Evolutionary conservation across 345 rosid genomes (phyloP).

Genomic region (Melaleuca quinquenervia): DNA sequence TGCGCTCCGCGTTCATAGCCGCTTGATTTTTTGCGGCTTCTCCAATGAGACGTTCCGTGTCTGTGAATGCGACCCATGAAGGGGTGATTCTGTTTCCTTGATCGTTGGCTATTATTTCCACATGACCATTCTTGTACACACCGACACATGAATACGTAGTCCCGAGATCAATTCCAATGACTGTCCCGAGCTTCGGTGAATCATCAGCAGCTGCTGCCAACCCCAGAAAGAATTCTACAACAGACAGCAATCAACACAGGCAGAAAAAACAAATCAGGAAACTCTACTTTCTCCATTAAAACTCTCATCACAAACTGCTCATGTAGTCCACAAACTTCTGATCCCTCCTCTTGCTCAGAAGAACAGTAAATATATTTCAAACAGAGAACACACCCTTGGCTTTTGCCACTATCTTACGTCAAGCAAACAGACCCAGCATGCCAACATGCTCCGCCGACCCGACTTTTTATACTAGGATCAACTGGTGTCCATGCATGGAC

Average conservation of each 20-base stretch:
- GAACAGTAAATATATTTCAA: neutral
- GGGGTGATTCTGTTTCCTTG: constrained; percentile 61
- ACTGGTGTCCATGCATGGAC: neutral
- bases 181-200: constrained; percentile 25
- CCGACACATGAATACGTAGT: constrained; percentile 53
- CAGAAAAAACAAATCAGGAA: neutral
- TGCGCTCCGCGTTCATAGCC: constrained; percentile 32
- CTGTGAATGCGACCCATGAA: constrained; percentile 64
- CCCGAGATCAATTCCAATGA: constrained; percentile 51
- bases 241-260: neutral
- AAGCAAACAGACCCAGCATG: neutral
- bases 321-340: neutral
- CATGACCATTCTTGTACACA: constrained; percentile 26
- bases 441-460: neutral
- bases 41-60: constrained; percentile 51
- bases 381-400: neutral
- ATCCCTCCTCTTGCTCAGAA: neutral
- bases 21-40: constrained; percentile 64
- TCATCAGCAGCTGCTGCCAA: constrained; percentile 15
- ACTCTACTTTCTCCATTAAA: neutral
- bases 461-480: neutral
- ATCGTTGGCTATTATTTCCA: constrained; percentile 58
- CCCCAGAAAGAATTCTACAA: constrained; percentile 17
- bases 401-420: neutral
- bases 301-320: neutral